Base-by-base conservation (phyloP, 2,329 filamentous ascomycete genomes). In the Aulographum hederae region DNA sequence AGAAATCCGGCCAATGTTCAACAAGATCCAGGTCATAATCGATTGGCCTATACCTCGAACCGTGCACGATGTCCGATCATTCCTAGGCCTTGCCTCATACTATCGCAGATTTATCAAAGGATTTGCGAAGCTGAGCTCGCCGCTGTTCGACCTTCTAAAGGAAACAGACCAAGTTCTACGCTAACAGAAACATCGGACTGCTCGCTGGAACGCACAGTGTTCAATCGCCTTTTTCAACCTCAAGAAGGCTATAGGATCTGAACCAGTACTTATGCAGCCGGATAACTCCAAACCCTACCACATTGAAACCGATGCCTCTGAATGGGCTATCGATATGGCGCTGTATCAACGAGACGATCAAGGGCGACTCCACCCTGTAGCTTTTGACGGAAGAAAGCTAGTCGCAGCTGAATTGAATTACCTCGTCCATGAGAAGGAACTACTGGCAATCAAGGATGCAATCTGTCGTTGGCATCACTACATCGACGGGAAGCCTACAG, bases 1-100 rank as follows among this genome's bases (percentile, higher is more conserved):
- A 33, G 26, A 38, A 32, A 34, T 44, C 18, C 25, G 41, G 27
- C 42, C 44, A 40, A 34, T 43, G 25, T 31, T 37, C 17, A 26
- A 27, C 28, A 41, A 41, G 26, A 28, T 44, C n/a, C 19, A 38
- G 14, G 30, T 25, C 2, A 39, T 46, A 17, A 18, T 19, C 6
- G 25, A 44, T 8, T 51, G 36, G 44, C 2, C 30, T 26, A 23
- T 5, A 18, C 46, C 39, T 2, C 29, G 17, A 10, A 39, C 13
- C 8, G 20, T 42, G 2, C 37, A 34, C 14, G 38, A 37, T 14
- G 39, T 41, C 4, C 37, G 39, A 32, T 34, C 28, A 3, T 51
- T 52, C 36, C 13, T 51, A 16, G 42, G 43, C 6, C 46, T 52
- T 30, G 35, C 35, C 4, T 46, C 47, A 14, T 51, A 45, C 31